Base-by-base conservation (phyloP, 2,329 filamentous ascomycete genomes). In the Talaromyces verruculosus region DNA sequence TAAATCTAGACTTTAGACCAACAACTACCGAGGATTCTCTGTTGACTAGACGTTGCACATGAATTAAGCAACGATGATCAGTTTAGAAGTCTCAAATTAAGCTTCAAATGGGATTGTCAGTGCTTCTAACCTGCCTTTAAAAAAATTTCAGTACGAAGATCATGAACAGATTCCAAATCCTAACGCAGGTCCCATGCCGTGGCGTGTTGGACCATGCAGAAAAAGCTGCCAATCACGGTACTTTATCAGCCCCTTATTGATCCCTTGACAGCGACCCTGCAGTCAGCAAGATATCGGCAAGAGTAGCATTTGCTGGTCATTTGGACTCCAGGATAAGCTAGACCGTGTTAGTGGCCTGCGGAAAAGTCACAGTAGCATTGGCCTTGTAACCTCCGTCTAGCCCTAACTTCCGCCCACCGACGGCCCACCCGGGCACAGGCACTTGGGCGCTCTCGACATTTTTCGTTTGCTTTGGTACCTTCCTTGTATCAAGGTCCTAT, bases 341-440 rank as follows among this genome's bases (percentile, higher is more conserved):
- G 43, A 41, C 25, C 25, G 47, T 37, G 28, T 51, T 61, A 65
- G 47, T 65, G 57, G 28, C 58, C 19, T 37, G 39, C 13, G 49
- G 49, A 62, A 57, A 62, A 58, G 64, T 51, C 30, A 66, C 59
- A n/a, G 64, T 66, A 59, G 51, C 64, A 66, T 66, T 59, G 49
- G 39, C 39, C 43, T 59, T 63, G 59, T 59, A 59, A 59, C 64
- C 64, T 45, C 45, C 64, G 35, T 62, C 30, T 45, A 65, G 64
- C 49, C 64, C 59, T 65, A 65, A 53, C 43, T 51, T 51, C 63
- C 63, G 55, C 22, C 63, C 63, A 43, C 22, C 13, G 6, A 39
- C 17, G 43, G 43, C 63, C 63, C 63, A 61, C 43, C 45, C 2
- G 4, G 19, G 19, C 19, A 47, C 19, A 25, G 25, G 25, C 25